Evolutionary conservation across 1,284 basidiomycete genomes (phyloP), one percentile per base, ranked within the genome.

Genomic region (Xerocomus nothofagi): DNA sequence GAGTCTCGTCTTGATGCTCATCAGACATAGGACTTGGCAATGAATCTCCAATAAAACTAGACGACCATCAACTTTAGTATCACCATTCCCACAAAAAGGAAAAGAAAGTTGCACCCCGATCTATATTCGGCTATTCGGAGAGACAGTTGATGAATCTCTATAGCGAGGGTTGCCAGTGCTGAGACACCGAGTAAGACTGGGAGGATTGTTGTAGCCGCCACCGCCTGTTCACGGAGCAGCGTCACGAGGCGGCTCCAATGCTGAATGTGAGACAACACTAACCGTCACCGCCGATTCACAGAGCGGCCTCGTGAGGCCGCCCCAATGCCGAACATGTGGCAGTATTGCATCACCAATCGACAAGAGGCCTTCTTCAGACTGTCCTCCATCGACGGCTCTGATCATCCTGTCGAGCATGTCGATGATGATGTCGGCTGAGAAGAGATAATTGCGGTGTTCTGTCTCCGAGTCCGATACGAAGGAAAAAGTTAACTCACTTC

Each of bases 401-500:
- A 64, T 57, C 62, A 68, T 47, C 38, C 59, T 67, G 20, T 64
- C 59, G 1, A 68, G 44, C 50, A 54, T 57, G 3, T 42, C 30
- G n/a, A n/a, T n/a, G 8, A 50, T 33, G 26, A 64, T 50, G 20
- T 64, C 57, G 2, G 34, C 66, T 64, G n/a, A 23, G n/a, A n/a
- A n/a, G 15, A 29, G n/a, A n/a, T n/a, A n/a, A n/a, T n/a, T n/a
- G n/a, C n/a, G n/a, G n/a, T n/a, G 6, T 26, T 44, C 14, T 55
- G 27, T n/a, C n/a, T 14, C 29, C 10, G 5, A 14, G 20, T 7
- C 3, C 1, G 2, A 7, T 15, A n/a, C n/a, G n/a, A n/a, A n/a
- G n/a, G n/a, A n/a, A 36, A 18, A 6, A 15, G 9, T n/a, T 1
- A 4, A 12, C 26, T 42, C 14, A 63, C 64, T 14, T 50, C 50